Conservation (phyloP, 192 early-diverging fungal species). For the Coemansia sp. region DNA sequence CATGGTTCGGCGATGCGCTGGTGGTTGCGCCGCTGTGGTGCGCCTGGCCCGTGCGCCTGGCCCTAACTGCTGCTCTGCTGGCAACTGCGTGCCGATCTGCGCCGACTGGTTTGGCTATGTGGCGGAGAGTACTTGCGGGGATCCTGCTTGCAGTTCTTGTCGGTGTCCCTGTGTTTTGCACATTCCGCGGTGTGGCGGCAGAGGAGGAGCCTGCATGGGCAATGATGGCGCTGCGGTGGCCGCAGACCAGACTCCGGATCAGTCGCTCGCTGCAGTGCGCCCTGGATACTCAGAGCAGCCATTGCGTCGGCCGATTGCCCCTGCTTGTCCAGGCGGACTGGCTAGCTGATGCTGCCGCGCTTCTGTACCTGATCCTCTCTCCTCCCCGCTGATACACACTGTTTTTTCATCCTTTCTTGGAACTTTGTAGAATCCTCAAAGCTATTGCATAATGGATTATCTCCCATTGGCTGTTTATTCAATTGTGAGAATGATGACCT, state of each 20-base stretch:
- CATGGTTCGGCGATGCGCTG: conserved; percentile 13
- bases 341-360: conserved; percentile 8
- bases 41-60: conserved; percentile 10
- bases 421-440: too few species aligned
- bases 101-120: too few species aligned
- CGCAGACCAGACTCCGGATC: conserved; percentile 14
- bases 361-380: too few species aligned
- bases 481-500: too few species aligned
- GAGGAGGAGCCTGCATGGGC: neutral
- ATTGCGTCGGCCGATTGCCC: neutral
- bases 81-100: too few species aligned
- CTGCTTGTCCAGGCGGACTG: conserved; percentile 14
- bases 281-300: neutral
- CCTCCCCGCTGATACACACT: too few species aligned
- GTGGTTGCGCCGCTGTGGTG: conserved; percentile 11
- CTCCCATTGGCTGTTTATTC: too few species aligned
- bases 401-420: too few species aligned
- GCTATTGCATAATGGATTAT: too few species aligned
- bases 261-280: neutral
- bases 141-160: conserved; percentile 2
- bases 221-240: conserved; percentile 25
- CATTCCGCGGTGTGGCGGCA: neutral
- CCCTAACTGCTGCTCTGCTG: conserved; percentile 7
- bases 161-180: conserved; percentile 10
- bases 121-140: too few species aligned